A percentile compares a stretch with the other conserved stretches of the same genome.
phyloP scores from a whole-genome alignment of 73 alveolate species.

The Tetrahymena borealis region DNA sequence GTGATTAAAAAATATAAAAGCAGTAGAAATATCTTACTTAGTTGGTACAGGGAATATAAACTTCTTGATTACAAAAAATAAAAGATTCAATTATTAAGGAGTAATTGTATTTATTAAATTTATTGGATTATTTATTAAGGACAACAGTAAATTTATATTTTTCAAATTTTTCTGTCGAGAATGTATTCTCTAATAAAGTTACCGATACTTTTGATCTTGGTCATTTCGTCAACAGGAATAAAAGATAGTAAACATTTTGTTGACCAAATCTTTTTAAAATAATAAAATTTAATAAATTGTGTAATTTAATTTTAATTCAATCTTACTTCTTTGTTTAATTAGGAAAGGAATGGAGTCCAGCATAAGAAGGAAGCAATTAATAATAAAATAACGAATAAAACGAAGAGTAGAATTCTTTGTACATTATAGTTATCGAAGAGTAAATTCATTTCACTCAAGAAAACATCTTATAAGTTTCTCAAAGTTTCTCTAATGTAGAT shows the following conservation, averaged over 20 bases:
- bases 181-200: slow-evolving; percentile 22
- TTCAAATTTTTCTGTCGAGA: slow-evolving; percentile 27
- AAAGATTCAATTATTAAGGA: too few relatives aligned
- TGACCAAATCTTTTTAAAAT: slow-evolving; percentile 22
- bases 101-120: too few relatives aligned
- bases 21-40: too few relatives aligned
- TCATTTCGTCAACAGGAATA: slow-evolving; percentile 40
- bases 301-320: background rate
- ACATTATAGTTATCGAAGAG: slow-evolving; percentile 22
- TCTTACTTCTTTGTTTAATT: slow-evolving; percentile 30
- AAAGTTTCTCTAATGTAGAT: background rate
- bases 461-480: background rate
- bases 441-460: background rate
- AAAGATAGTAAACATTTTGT: slow-evolving; percentile 39
- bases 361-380: slow-evolving; percentile 23
- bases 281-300: background rate
- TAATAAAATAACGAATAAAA: slow-evolving; percentile 5
- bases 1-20: too few relatives aligned
- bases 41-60: too few relatives aligned
- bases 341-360: slow-evolving; percentile 35
- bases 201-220: slow-evolving; percentile 22
- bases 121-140: too few relatives aligned
- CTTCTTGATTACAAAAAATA: too few relatives aligned
- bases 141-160: too few relatives aligned
- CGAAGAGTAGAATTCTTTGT: slow-evolving; percentile 9